Conservation (phyloP, 768 basidiomycete genomes). For the Steccherinum ochraceum region DNA sequence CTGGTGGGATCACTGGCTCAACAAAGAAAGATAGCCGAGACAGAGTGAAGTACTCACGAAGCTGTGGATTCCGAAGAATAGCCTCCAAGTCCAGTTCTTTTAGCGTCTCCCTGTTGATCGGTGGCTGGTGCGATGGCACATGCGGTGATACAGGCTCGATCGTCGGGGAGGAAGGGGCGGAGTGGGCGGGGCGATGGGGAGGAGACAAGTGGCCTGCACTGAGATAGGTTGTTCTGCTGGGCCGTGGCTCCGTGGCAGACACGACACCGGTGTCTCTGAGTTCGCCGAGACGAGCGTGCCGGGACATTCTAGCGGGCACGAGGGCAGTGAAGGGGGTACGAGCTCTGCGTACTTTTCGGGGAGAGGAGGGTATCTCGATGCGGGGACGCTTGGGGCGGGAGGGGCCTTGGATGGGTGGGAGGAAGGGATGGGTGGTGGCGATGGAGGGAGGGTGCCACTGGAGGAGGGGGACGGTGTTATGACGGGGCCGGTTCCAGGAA, state of each 20-base stretch:
- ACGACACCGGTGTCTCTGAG: slow-evolving; percentile 24
- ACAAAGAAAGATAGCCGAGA: slow-evolving; percentile 8
- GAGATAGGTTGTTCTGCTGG: slow-evolving; percentile 6
- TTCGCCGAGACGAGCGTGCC: slow-evolving; percentile 19
- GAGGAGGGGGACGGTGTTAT: slow-evolving; percentile 6
- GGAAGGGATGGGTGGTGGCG: slow-evolving; percentile 15
- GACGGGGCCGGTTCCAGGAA: slow-evolving; percentile 12
- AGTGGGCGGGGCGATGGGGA: slow-evolving; percentile 19
- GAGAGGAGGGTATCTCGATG: slow-evolving; percentile 20
- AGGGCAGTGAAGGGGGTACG: slow-evolving; percentile 7
- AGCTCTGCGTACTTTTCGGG: slow-evolving; percentile 12
- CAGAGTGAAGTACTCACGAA: slow-evolving; percentile 54
- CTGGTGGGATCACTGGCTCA: slow-evolving; percentile 30
- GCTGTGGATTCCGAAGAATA: slow-evolving; percentile 85
- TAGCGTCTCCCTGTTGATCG: slow-evolving; percentile 78
- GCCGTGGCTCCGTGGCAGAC: slow-evolving; percentile 18
- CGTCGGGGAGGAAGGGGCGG: slow-evolving; percentile 23
- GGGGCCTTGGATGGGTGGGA: slow-evolving; percentile 16
- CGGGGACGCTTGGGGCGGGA: slow-evolving; percentile 22
- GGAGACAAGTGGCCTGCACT: slow-evolving; percentile 17
- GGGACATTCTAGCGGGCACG: slow-evolving; percentile 18
- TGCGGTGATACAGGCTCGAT: slow-evolving; percentile 39
- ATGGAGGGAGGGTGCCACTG: slow-evolving; percentile 15
- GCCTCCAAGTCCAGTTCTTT: slow-evolving; percentile 80
- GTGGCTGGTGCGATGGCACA: slow-evolving; percentile 64